Evolutionary conservation across 2,329 filamentous ascomycete species (phyloP).

Genomic region (Beauveria caledonica): DNA sequence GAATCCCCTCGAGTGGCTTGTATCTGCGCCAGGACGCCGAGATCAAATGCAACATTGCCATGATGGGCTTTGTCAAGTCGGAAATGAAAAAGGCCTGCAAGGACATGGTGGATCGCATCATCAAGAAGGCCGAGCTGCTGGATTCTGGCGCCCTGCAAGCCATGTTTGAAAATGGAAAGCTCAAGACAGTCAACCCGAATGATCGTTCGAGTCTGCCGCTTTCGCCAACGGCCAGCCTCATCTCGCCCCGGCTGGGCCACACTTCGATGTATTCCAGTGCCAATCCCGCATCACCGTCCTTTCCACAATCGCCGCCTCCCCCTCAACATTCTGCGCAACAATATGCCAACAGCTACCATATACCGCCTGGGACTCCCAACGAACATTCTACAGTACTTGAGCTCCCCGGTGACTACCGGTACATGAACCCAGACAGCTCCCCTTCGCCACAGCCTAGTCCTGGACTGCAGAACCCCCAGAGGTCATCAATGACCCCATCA

Average conservation of each 20-base stretch:
- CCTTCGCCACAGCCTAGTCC: constrained; percentile 7
- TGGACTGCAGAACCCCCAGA: constrained; percentile 21
- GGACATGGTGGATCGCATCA: constrained; percentile 59
- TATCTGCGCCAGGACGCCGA: constrained; percentile 65
- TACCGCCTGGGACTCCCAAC: neutral
- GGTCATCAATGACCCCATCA: constrained; percentile 27
- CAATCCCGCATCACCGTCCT: neutral
- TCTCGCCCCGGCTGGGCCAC: constrained; percentile 2
- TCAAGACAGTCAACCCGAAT: constrained; percentile 51
- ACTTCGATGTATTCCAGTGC: constrained; percentile 3
- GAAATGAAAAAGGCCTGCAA: constrained; percentile 58
- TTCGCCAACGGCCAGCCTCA: neutral
- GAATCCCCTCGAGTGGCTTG: constrained; percentile 54
- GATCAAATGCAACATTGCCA: constrained; percentile 59
- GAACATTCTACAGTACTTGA: neutral
- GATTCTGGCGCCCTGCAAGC: constrained; percentile 57
- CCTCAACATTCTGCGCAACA: neutral
- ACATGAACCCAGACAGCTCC: neutral
- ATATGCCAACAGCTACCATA: neutral
- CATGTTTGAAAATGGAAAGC: constrained; percentile 57
- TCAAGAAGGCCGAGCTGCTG: constrained; percentile 63
- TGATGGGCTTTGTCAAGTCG: constrained; percentile 57
- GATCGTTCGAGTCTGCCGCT: constrained; percentile 31
- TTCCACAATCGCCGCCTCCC: neutral
- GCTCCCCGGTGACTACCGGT: constrained; percentile 22